Evolutionary conservation across 306 rosid genomes (phyloP).

Genomic region (Prunus armeniaca): DNA sequence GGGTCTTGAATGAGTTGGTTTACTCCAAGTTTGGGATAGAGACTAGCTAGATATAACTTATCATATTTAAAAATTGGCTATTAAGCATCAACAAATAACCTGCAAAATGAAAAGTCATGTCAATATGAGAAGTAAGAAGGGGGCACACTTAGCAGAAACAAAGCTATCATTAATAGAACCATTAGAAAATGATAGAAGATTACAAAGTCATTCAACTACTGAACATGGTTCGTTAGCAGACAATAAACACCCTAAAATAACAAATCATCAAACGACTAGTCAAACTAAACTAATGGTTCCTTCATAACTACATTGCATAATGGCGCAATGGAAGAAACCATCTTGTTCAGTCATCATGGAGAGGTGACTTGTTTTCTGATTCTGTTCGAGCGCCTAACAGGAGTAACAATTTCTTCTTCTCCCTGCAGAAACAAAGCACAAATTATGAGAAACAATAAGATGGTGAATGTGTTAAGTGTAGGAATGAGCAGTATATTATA

Average conservation of each 20-base stretch:
- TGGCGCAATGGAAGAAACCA: not conserved
- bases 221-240: not conserved
- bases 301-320: not conserved
- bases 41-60: too few relatives aligned
- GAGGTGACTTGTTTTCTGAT: slow-evolving; percentile 52
- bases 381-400: slow-evolving; percentile 86
- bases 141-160: too few relatives aligned
- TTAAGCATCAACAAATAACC: too few relatives aligned
- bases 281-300: not conserved
- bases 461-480: not conserved
- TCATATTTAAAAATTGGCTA: too few relatives aligned
- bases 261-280: slow-evolving; percentile 10
- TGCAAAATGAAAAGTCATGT: too few relatives aligned
- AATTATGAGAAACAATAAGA: not conserved
- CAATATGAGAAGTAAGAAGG: too few relatives aligned
- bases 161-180: not conserved
- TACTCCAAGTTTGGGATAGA: too few relatives aligned
- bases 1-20: too few relatives aligned
- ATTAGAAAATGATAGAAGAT: slow-evolving; percentile 5
- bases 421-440: slow-evolving; percentile 33
- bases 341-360: slow-evolving; percentile 25
- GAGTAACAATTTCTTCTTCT: slow-evolving; percentile 63
- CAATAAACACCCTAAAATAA: not conserved
- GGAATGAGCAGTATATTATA: not conserved
- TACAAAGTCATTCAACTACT: slow-evolving; percentile 8